Evolutionary conservation across 1,284 basidiomycete species (phyloP).

Genomic region (Leucoagaricus sp.): DNA sequence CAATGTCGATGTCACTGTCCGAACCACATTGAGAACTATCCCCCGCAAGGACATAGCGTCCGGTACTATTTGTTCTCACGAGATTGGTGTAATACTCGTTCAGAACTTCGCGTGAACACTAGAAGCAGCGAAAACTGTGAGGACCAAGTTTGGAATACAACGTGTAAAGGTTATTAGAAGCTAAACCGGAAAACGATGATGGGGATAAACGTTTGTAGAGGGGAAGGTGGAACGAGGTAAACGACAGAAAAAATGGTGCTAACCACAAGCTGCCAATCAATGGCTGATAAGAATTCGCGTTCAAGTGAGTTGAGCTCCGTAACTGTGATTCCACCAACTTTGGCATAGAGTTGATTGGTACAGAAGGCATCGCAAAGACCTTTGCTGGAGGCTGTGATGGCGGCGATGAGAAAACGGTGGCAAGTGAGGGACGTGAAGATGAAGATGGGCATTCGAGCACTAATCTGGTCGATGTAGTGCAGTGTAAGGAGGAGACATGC

Average conservation of each 20-base stretch:
- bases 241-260: conserved; percentile 38
- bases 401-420: conserved; percentile 92
- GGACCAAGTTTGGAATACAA: conserved; percentile 18
- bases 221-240: conserved; percentile 23
- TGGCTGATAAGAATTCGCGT: conserved; percentile 85
- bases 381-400: conserved; percentile 87
- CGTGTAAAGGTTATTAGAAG: conserved; percentile 18
- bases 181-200: neutral
- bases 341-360: conserved; percentile 90
- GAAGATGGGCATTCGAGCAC: conserved; percentile 81
- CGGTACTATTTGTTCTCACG: conserved; percentile 71
- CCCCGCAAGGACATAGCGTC: conserved; percentile 57
- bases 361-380: conserved; percentile 93
- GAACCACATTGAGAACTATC: conserved; percentile 39
- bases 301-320: conserved; percentile 91
- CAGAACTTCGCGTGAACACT: conserved; percentile 80
- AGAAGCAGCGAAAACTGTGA: conserved; percentile 31
- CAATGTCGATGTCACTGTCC: conserved; percentile 64
- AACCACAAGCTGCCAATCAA: conserved; percentile 92
- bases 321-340: conserved; percentile 90
- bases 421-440: conserved; percentile 93
- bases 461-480: conserved; percentile 95
- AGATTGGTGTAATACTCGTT: conserved; percentile 87
- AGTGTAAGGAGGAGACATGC: conserved; percentile 87
- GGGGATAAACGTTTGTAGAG: neutral